These are phyloP conservation scores for Lichtheimia hyalospora DNA, from an alignment of 371 early-diverging fungal species.

Conservation along the genomic window DNA sequence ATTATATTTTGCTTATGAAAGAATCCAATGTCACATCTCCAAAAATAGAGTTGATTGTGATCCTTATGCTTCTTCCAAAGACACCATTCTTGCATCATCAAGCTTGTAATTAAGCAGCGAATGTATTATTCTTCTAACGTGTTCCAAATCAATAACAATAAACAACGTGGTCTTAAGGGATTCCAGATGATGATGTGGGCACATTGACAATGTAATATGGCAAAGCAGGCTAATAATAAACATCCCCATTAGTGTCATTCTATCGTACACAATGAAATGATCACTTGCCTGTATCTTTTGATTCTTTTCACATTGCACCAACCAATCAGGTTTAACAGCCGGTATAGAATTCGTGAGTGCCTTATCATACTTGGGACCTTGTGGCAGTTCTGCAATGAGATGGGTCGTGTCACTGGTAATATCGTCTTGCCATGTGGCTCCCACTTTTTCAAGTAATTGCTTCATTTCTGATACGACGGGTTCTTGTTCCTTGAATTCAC, in stretches of 20 bases:
- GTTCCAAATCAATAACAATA: too few relatives aligned
- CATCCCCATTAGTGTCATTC: too few relatives aligned
- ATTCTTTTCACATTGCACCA: slow-evolving; percentile 86
- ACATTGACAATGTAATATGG: slow-evolving; percentile 53
- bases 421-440: slow-evolving; percentile 84
- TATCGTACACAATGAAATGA: too few relatives aligned
- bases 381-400: slow-evolving; percentile 80
- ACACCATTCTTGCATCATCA: too few relatives aligned
- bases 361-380: slow-evolving; percentile 84
- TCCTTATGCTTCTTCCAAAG: too few relatives aligned
- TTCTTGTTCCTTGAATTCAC: slow-evolving; percentile 72
- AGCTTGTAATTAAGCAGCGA: too few relatives aligned
- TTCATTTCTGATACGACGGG: slow-evolving; percentile 70
- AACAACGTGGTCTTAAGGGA: neutral
- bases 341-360: slow-evolving; percentile 90
- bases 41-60: too few relatives aligned
- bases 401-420: slow-evolving; percentile 91
- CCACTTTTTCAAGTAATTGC: slow-evolving; percentile 78
- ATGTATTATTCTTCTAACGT: too few relatives aligned
- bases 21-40: too few relatives aligned
- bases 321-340: slow-evolving; percentile 91
- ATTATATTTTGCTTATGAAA: too few relatives aligned
- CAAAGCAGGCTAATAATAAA: slow-evolving; percentile 38
- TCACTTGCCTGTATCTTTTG: slow-evolving; percentile 81
- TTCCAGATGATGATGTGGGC: slow-evolving; percentile 12